Base-by-base conservation (phyloP, 208 protist genomes). In the Crithidia mellificae region DNA sequence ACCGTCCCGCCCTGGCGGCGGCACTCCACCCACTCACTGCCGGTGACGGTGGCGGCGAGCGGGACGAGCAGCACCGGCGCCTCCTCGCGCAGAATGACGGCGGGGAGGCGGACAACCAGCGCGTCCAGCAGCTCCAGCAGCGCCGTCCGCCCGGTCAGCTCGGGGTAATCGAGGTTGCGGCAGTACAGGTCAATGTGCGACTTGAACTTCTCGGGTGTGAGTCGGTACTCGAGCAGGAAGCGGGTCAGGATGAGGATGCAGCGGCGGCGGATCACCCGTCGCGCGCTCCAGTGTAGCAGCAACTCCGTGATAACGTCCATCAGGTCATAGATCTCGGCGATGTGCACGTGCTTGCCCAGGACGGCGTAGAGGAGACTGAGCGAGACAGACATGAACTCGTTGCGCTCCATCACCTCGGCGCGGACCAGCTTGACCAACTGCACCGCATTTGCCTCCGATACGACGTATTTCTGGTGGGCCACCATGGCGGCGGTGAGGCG, bases 201-300 rank as follows among this genome's bases (percentile, higher is more conserved):
- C 58, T 82, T 80, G 59, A 96, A 94, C 78, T 96, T 96, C 41
- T 87, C 77, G 17, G 82, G 84, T 11, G 92, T 97, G 63, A 97
- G 83, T 38, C 83, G 80, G 73, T 92, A 97, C 78, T 97, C 90
- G n/a, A 90, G 94, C 20, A 97, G 72, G 77, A 97, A 97, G 63
- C 89, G 84, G 8, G 83, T 81, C 19, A 97, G 51, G 24, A 91
- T 81, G 38, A 85, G 61, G 34, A 93, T 81, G 69, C 88, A 94
- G 41, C 83, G 89, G 22, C 81, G 77, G 19, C 86, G 78, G 47
- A 97, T 83, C 14, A 90, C 70, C 29, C 68, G 67, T 34, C 88
- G 91, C 22, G 76, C 76, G 39, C 83, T 68, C 52, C 82, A 74
- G 66, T 97, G 92, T 64, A 97, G 74, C 52, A 97, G 64, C 34